A percentile compares a stretch with the other conserved stretches of the same genome.
phyloP scores from a whole-genome alignment of 176 grass and related monocot genomes.

The Eragrostis curvula region DNA sequence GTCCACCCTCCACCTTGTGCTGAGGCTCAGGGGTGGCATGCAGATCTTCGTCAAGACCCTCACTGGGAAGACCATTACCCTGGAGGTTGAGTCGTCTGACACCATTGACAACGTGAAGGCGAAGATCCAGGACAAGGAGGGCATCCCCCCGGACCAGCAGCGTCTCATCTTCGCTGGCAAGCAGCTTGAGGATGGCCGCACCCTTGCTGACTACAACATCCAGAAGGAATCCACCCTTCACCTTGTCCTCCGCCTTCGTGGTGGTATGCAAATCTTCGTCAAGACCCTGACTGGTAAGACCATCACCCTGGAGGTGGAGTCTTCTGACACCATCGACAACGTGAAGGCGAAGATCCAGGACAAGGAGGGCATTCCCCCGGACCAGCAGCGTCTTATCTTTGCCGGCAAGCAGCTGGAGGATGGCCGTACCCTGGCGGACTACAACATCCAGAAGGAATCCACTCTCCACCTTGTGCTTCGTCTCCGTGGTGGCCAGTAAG shows the following conservation, averaged over 20 bases:
- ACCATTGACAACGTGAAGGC: conserved; percentile 85
- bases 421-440: conserved; percentile 58
- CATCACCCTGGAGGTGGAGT: conserved; percentile 66
- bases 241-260: conserved; percentile 41
- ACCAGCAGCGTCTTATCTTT: conserved; percentile 72
- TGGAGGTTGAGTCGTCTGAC: conserved; percentile 66
- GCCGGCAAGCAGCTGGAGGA: conserved; percentile 70
- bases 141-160: conserved; percentile 82
- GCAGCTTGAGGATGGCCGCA: conserved; percentile 71
- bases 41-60: conserved; percentile 87
- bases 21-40: conserved; percentile 51
- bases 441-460: conserved; percentile 81
- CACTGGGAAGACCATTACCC: conserved; percentile 81
- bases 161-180: conserved; percentile 69
- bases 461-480: conserved; percentile 74
- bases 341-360: conserved; percentile 83
- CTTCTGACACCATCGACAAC: conserved; percentile 59
- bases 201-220: conserved; percentile 72
- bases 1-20: conserved; percentile 45
- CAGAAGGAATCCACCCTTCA: conserved; percentile 86
- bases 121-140: conserved; percentile 88
- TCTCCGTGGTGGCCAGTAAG: conserved; percentile 53
- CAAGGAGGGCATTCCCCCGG: conserved; percentile 76
- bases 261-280: conserved; percentile 68
- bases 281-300: conserved; percentile 80